Conservation (phyloP, 176 grass and related monocot genomes). For the Ensete ventricosum region DNA sequence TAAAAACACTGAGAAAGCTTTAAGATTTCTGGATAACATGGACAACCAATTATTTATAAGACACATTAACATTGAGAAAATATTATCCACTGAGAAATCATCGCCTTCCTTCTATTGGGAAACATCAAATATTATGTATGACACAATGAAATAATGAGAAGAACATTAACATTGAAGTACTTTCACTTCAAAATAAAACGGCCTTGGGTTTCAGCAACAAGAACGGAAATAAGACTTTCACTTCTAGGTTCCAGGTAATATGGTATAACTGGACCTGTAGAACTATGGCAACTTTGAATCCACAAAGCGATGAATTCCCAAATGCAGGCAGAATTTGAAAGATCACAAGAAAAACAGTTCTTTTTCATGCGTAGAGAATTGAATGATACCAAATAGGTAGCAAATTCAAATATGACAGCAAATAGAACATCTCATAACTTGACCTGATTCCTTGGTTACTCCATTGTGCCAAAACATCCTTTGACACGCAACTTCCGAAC, state of each 20-base stretch:
- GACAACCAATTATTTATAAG: too few species aligned
- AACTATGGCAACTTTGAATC: background rate
- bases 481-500: conserved; percentile 56
- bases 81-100: too few species aligned
- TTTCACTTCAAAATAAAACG: too few species aligned
- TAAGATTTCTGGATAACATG: too few species aligned
- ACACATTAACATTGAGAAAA: too few species aligned
- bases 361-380: background rate
- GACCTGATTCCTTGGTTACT: conserved; percentile 97
- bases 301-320: background rate
- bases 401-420: conserved; percentile 10
- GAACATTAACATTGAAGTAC: too few species aligned
- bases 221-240: background rate
- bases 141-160: background rate
- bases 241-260: background rate
- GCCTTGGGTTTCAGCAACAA: too few species aligned
- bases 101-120: background rate
- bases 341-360: background rate
- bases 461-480: conserved; percentile 81
- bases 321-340: background rate
- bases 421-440: background rate
- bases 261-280: background rate
- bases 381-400: background rate
- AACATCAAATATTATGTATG: background rate
- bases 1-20: too few species aligned